Percentiles rank a stretch among this genome's conserved stretches.
Conservation (phyloP, 2,329 filamentous ascomycete genomes). For the Venturia pyrina region DNA sequence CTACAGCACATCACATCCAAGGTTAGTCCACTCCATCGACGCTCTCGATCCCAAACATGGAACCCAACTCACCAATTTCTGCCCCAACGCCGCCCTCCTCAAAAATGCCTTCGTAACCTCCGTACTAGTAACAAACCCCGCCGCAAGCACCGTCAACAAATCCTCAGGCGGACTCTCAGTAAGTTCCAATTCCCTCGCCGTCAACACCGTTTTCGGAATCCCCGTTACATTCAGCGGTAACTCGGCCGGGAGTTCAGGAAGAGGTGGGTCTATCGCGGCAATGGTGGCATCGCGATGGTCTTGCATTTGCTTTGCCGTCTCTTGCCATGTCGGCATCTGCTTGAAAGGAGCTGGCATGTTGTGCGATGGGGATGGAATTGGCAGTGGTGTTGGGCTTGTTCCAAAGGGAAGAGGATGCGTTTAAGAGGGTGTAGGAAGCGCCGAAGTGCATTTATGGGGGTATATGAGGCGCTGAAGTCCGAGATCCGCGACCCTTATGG, state of each 20-base stretch:
- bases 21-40: neutral
- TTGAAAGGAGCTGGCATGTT: slow-evolving; percentile 12
- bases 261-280: slow-evolving; percentile 28
- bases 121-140: slow-evolving; percentile 32
- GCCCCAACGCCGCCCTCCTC: slow-evolving; percentile 43
- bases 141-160: slow-evolving; percentile 34
- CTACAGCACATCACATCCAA: slow-evolving; percentile 15
- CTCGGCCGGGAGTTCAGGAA: slow-evolving; percentile 27
- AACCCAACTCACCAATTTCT: slow-evolving; percentile 30
- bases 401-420: neutral
- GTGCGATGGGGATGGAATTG: neutral
- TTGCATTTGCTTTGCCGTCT: slow-evolving; percentile 37
- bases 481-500: neutral
- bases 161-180: slow-evolving; percentile 38
- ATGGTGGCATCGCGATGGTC: slow-evolving; percentile 38
- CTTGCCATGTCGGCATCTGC: slow-evolving; percentile 30
- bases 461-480: neutral
- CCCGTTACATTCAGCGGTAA: slow-evolving; percentile 36
- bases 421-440: neutral
- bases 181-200: slow-evolving; percentile 38
- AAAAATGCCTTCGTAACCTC: slow-evolving; percentile 45
- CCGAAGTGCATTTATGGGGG: neutral
- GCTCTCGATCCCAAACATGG: neutral
- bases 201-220: slow-evolving; percentile 37
- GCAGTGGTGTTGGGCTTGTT: neutral